Conservation (phyloP, 352 stramenopile species). For the Phytophthora foliorum region DNA sequence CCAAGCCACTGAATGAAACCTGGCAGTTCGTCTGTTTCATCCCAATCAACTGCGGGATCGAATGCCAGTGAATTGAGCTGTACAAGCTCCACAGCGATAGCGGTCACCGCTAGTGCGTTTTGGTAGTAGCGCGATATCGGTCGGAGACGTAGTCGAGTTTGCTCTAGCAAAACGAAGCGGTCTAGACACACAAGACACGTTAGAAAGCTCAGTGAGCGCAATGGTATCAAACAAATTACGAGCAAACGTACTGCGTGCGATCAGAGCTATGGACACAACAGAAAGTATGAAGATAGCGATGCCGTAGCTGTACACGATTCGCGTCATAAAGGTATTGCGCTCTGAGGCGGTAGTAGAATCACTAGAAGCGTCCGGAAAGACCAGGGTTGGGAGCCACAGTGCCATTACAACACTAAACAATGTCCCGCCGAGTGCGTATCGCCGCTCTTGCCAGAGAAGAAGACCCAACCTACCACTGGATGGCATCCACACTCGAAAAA, state of each 20-base stretch:
- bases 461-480: constrained; percentile 64
- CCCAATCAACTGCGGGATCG: constrained; percentile 63
- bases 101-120: constrained; percentile 52
- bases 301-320: constrained; percentile 51
- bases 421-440: constrained; percentile 49
- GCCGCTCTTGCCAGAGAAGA: constrained; percentile 53
- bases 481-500: constrained; percentile 70
- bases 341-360: constrained; percentile 9
- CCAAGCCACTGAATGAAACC: constrained; percentile 53
- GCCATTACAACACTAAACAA: constrained; percentile 26
- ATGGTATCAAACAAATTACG: background rate
- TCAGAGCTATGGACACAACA: constrained; percentile 47
- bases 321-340: constrained; percentile 50
- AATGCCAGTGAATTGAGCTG: constrained; percentile 74
- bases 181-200: constrained; percentile 37
- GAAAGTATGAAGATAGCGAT: constrained; percentile 43
- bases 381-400: constrained; percentile 9
- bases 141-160: constrained; percentile 56
- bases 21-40: constrained; percentile 54
- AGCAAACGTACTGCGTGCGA: constrained; percentile 44
- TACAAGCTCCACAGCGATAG: constrained; percentile 60
- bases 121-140: constrained; percentile 61
- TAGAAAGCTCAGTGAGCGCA: background rate
- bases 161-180: constrained; percentile 64
- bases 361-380: background rate